These are phyloP conservation scores for Daucus carota DNA, from an alignment of 129 eudicot species.

Conservation along the genomic window DNA sequence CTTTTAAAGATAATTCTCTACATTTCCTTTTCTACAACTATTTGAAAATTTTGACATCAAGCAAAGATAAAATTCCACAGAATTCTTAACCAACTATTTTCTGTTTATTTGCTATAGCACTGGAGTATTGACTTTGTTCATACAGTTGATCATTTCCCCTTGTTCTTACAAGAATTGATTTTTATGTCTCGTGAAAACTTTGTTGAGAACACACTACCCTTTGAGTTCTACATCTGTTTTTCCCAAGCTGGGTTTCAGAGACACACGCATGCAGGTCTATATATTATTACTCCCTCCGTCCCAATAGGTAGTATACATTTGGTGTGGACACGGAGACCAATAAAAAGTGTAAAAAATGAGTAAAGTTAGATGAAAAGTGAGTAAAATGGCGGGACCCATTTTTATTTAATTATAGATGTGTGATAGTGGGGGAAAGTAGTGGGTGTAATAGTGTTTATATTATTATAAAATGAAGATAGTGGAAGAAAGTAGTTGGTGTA, in stretches of 20 bases:
- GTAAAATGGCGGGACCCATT: too few relatives aligned
- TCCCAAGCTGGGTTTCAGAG: background rate
- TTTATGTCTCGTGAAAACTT: background rate
- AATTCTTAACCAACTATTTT: background rate
- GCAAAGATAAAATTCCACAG: background rate
- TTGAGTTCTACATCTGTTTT: background rate
- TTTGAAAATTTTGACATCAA: too few relatives aligned
- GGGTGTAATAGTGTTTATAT: too few relatives aligned
- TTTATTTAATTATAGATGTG: too few relatives aligned
- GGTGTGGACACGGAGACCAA: too few relatives aligned
- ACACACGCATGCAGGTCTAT: background rate
- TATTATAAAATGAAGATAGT: too few relatives aligned
- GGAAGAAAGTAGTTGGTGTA: too few relatives aligned
- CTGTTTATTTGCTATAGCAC: background rate
- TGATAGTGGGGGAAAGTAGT: too few relatives aligned
- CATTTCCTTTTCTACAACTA: background rate
- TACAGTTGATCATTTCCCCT: background rate
- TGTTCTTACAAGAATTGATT: background rate
- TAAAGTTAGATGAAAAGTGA: too few relatives aligned
- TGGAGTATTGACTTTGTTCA: background rate
- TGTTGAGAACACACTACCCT: background rate
- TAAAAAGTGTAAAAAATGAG: too few relatives aligned
- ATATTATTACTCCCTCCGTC: too few relatives aligned
- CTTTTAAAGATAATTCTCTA: background rate
- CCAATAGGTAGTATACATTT: too few relatives aligned